A percentile compares a stretch with the other conserved stretches of the same genome.
Conservation (phyloP, 2,329 filamentous ascomycete species). For the Penicillium brevicompactum region DNA sequence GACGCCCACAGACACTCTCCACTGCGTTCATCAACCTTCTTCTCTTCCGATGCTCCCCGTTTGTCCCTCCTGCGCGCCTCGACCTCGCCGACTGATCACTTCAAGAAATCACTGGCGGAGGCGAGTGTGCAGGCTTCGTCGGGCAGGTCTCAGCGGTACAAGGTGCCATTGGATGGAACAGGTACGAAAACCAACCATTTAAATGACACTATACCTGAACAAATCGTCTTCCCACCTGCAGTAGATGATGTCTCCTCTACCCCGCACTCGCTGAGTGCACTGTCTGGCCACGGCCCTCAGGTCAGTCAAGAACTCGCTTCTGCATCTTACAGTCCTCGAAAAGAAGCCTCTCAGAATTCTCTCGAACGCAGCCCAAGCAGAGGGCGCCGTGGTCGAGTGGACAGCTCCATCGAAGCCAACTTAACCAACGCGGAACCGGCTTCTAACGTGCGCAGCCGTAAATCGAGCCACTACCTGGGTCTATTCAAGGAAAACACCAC, state of each 20-base stretch:
- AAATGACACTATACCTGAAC: conserved; percentile 25
- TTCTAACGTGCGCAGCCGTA: conserved; percentile 61
- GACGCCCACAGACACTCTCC: conserved; percentile 36
- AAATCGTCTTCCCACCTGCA: conserved; percentile 30
- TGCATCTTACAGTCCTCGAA: conserved; percentile 23
- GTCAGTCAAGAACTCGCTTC: conserved; percentile 23
- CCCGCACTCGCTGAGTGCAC: conserved; percentile 23
- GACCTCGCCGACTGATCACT: conserved; percentile 28
- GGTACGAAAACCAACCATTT: conserved; percentile 19
- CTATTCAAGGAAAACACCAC: conserved; percentile 67
- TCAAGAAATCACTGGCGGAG: conserved; percentile 25
- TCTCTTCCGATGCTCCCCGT: conserved; percentile 25
- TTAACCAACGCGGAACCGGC: conserved; percentile 59
- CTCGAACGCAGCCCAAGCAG: conserved; percentile 44
- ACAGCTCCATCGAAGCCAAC: conserved; percentile 66
- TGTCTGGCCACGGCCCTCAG: conserved; percentile 19
- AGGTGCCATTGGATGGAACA: conserved; percentile 26
- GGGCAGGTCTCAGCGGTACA: conserved; percentile 24
- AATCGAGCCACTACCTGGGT: conserved; percentile 66
- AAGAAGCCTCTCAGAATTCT: conserved; percentile 21
- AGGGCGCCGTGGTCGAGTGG: conserved; percentile 52
- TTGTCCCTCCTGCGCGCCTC: conserved; percentile 31
- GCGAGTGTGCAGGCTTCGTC: conserved; percentile 19
- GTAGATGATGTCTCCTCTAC: conserved; percentile 29
- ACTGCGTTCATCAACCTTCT: conserved; percentile 31